Percentiles rank a stretch among this genome's conserved stretches.
These are phyloP conservation scores for Phlebiopsis flavidoalba DNA, from an alignment of 768 basidiomycete species.

Conservation along the genomic window DNA sequence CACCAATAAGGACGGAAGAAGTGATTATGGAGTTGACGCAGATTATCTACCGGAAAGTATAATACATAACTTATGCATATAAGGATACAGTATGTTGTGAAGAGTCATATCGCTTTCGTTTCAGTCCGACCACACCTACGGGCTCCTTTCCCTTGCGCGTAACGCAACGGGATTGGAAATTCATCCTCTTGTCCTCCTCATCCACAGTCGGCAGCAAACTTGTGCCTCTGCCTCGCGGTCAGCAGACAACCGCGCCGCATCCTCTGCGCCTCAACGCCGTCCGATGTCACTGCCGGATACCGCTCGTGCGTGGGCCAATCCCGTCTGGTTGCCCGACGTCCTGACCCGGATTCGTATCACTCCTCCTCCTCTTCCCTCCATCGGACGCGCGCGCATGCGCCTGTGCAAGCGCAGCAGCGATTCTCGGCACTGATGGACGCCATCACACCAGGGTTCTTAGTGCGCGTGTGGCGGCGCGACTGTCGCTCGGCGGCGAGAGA, in stretches of 20 bases:
- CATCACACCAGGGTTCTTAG: slow-evolving; percentile 38
- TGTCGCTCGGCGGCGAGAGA: neutral
- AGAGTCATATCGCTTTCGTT: slow-evolving; percentile 60
- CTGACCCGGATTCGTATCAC: neutral
- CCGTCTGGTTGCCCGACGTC: slow-evolving; percentile 27
- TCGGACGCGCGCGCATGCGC: slow-evolving; percentile 52
- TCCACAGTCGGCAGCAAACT: slow-evolving; percentile 18
- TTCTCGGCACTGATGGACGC: slow-evolving; percentile 74
- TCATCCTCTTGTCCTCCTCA: slow-evolving; percentile 55
- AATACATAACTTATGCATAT: slow-evolving; percentile 10
- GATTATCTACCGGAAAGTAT: neutral
- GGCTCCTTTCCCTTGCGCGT: slow-evolving; percentile 58
- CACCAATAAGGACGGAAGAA: neutral
- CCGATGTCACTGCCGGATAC: slow-evolving; percentile 39
- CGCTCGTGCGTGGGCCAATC: slow-evolving; percentile 58
- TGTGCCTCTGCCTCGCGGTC: neutral
- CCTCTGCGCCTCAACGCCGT: slow-evolving; percentile 1
- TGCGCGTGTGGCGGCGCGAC: too few species aligned
- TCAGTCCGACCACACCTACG: slow-evolving; percentile 38
- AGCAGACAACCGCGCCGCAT: neutral
- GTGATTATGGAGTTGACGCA: neutral
- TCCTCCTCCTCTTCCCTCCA: slow-evolving; percentile 19
- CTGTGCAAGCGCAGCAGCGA: slow-evolving; percentile 76
- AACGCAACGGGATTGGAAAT: slow-evolving; percentile 68
- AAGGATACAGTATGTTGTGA: slow-evolving; percentile 14